A percentile compares a stretch with the other conserved stretches of the same genome.
Conservation (phyloP, 129 eudicot species). For the Escallonia rubra region DNA sequence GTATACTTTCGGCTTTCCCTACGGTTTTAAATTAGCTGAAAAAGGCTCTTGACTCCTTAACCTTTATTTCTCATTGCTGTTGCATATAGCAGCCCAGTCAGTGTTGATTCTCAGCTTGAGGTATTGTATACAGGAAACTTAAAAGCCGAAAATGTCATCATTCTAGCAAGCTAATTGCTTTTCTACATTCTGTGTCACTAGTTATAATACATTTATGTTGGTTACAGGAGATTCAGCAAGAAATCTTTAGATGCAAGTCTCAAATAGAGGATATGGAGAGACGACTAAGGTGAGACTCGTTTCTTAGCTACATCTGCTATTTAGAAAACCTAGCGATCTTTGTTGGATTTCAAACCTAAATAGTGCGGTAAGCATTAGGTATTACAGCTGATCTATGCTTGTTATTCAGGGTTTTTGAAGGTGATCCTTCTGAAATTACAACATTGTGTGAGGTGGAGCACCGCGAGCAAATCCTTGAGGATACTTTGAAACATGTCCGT, state of each 20-base stretch:
- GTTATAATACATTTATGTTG: background rate
- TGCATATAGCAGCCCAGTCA: constrained; percentile 35
- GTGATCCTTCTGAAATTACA: constrained; percentile 50
- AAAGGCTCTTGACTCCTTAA: background rate
- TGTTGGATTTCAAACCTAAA: background rate
- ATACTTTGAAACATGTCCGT: constrained; percentile 48
- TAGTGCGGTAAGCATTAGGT: background rate
- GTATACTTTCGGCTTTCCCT: constrained; percentile 1
- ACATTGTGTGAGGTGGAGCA: constrained; percentile 59
- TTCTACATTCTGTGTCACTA: constrained; percentile 4
- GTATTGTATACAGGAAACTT: constrained; percentile 20
- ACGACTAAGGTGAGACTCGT: constrained; percentile 47
- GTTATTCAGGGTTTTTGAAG: constrained; percentile 56
- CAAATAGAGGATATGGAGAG: constrained; percentile 60
- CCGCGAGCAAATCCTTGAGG: constrained; percentile 62
- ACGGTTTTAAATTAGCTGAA: background rate
- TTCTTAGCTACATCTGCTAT: too few relatives aligned
- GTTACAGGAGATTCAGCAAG: constrained; percentile 69
- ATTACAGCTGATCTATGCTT: background rate
- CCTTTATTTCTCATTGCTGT: background rate
- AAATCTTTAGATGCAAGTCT: constrained; percentile 42
- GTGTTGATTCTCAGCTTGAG: constrained; percentile 59
- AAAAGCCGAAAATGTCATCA: background rate
- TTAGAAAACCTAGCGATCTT: too few relatives aligned
- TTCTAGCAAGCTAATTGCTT: background rate